These are phyloP conservation scores for Cladosporium austrohemisphaericum DNA, from an alignment of 2,329 filamentous ascomycete species.

Conservation along the genomic window DNA sequence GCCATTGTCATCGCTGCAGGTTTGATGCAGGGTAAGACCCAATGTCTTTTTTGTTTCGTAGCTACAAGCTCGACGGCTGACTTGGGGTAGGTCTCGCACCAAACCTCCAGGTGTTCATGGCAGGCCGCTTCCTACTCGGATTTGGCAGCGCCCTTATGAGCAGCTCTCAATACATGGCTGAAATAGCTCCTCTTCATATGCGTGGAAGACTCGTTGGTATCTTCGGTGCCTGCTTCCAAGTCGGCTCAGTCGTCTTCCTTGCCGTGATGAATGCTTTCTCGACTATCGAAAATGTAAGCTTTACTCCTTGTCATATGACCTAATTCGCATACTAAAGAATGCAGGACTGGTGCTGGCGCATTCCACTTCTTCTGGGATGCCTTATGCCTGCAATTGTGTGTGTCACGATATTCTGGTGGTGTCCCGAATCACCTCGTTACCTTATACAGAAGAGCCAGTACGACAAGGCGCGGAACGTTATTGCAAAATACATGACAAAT, in stretches of 20 bases:
- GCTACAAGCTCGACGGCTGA: no score
- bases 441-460: not conserved
- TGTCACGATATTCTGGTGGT: constrained; percentile 37
- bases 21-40: no score
- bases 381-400: constrained; percentile 32
- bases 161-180: constrained; percentile 40
- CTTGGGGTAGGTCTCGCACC: constrained; percentile 22
- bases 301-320: no score
- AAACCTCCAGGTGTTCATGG: constrained; percentile 37
- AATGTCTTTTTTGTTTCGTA: no score
- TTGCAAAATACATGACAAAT: constrained; percentile 43
- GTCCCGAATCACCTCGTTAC: not conserved
- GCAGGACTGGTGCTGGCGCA: constrained; percentile 19
- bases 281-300: no score
- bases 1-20: constrained; percentile 44
- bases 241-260: constrained; percentile 43
- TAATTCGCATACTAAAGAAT: no score
- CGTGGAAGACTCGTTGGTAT: constrained; percentile 46
- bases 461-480: constrained; percentile 18
- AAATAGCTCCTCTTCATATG: constrained; percentile 32
- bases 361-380: constrained; percentile 5
- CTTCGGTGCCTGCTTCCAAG: constrained; percentile 47
- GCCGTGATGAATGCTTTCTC: constrained; percentile 44
- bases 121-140: constrained; percentile 37
- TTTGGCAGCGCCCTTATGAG: constrained; percentile 38